phyloP scores from a whole-genome alignment of 2,329 filamentous ascomycete genomes.

The Corinectria fuckeliana region DNA sequence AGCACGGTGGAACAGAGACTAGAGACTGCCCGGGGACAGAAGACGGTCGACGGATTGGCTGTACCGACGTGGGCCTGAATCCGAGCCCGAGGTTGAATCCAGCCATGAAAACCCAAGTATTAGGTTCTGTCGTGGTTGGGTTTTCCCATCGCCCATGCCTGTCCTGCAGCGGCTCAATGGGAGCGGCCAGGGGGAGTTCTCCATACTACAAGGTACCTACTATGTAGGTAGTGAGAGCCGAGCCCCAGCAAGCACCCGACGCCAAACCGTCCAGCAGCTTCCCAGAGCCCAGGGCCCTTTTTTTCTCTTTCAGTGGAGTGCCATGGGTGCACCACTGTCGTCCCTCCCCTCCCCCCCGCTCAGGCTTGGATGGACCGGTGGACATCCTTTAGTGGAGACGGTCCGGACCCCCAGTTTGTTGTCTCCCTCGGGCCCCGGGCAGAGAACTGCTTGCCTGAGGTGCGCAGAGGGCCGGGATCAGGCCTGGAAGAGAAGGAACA shows the following conservation, averaged over 20 bases:
- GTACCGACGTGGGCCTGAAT: not conserved
- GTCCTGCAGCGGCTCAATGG: too few relatives aligned
- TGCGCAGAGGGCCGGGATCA: slow-evolving; percentile 1
- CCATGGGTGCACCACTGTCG: too few relatives aligned
- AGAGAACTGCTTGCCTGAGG: not conserved
- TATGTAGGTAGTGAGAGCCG: too few relatives aligned
- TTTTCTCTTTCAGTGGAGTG: too few relatives aligned
- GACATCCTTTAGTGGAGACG: not conserved
- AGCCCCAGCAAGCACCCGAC: not conserved
- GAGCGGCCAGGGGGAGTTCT: too few relatives aligned
- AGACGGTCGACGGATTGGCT: not conserved
- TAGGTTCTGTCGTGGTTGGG: slow-evolving; percentile 6
- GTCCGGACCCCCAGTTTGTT: slow-evolving; percentile 1
- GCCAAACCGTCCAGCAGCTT: not conserved
- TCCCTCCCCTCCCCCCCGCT: too few relatives aligned
- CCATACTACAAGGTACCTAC: too few relatives aligned
- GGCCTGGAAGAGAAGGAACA: not conserved
- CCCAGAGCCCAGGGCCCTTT: too few relatives aligned
- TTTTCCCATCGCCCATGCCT: slow-evolving; percentile 10
- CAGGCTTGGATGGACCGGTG: not conserved
- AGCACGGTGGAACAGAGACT: not conserved
- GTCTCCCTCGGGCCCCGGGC: not conserved
- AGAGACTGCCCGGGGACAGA: not conserved
- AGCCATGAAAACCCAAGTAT: not conserved
- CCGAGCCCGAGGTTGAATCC: not conserved